These are phyloP conservation scores for Suillus luteus DNA, from an alignment of 768 basidiomycete species.

Conservation along the genomic window DNA sequence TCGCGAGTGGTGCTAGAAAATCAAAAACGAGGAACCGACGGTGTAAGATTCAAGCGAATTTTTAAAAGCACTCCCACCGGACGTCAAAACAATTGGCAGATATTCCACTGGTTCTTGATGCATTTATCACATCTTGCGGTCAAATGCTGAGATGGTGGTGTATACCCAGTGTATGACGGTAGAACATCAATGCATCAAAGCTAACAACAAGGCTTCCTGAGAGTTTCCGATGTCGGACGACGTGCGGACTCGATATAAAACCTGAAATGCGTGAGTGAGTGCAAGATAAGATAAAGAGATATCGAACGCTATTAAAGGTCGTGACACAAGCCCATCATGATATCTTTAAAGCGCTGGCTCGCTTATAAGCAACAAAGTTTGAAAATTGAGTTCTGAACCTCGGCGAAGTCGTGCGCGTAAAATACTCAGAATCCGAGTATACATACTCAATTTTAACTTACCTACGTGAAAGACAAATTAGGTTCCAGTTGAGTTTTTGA, in stretches of 20 bases:
- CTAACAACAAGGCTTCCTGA: constrained; percentile 75
- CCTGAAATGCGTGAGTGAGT: neutral
- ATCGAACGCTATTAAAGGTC: neutral
- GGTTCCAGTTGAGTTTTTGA: neutral
- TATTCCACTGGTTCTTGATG: constrained; percentile 93
- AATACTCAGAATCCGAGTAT: neutral
- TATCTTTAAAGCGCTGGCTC: neutral
- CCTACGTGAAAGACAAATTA: neutral
- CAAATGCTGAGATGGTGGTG: constrained; percentile 1
- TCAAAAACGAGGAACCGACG: constrained; percentile 6
- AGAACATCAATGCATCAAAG: constrained; percentile 10
- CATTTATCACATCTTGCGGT: constrained; percentile 91
- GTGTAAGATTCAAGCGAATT: constrained; percentile 72
- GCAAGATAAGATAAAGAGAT: constrained; percentile 3
- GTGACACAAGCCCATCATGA: neutral
- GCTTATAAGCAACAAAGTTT: neutral
- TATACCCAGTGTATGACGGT: neutral
- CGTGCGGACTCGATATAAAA: constrained; percentile 25
- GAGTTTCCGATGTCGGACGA: constrained; percentile 91
- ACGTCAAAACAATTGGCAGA: constrained; percentile 94
- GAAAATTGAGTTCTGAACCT: neutral
- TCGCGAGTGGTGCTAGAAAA: constrained; percentile 88
- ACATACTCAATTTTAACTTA: neutral
- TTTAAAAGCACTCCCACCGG: constrained; percentile 94
- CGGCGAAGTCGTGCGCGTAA: neutral